Percentiles rank a stretch among this genome's conserved stretches.
phyloP scores from a whole-genome alignment of 2,329 filamentous ascomycete genomes.

The Colletotrichum orchidophilum region DNA sequence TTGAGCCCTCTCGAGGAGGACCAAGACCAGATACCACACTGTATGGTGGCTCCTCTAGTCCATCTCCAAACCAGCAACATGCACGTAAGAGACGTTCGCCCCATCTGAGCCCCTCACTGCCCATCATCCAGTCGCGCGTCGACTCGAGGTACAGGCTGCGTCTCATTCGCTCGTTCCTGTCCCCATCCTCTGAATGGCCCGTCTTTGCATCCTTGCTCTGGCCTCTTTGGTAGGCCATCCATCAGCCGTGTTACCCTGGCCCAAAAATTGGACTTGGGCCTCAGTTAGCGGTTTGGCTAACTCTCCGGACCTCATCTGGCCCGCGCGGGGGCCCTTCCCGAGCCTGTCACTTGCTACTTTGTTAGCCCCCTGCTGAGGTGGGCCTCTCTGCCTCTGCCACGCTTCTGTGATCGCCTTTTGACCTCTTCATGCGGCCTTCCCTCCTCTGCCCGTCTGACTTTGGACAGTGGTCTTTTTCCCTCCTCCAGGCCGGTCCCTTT shows the following conservation, averaged over 20 bases:
- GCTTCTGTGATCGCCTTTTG: constrained; percentile 34
- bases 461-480: constrained; percentile 22
- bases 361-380: constrained; percentile 28
- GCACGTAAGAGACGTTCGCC: constrained; percentile 28
- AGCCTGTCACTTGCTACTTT: constrained; percentile 25
- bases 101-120: constrained; percentile 25
- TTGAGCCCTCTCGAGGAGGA: constrained; percentile 14
- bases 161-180: constrained; percentile 25
- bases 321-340: constrained; percentile 42
- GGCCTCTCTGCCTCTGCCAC: constrained; percentile 34
- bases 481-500: constrained; percentile 29
- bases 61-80: constrained; percentile 27
- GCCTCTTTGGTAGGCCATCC: constrained; percentile 18
- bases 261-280: constrained; percentile 32
- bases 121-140: constrained; percentile 13
- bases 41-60: not conserved
- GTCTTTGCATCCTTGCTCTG: constrained; percentile 32
- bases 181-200: constrained; percentile 10
- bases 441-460: constrained; percentile 3
- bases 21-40: constrained; percentile 13
- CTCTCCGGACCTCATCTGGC: constrained; percentile 42
- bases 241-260: constrained; percentile 24
- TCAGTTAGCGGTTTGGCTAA: constrained; percentile 40
- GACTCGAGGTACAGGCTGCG: constrained; percentile 17
- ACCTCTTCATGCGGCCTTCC: constrained; percentile 32